Evolutionary conservation across 1,284 basidiomycete genomes (phyloP).

Genomic region (Mycosarcoma maydis): DNA sequence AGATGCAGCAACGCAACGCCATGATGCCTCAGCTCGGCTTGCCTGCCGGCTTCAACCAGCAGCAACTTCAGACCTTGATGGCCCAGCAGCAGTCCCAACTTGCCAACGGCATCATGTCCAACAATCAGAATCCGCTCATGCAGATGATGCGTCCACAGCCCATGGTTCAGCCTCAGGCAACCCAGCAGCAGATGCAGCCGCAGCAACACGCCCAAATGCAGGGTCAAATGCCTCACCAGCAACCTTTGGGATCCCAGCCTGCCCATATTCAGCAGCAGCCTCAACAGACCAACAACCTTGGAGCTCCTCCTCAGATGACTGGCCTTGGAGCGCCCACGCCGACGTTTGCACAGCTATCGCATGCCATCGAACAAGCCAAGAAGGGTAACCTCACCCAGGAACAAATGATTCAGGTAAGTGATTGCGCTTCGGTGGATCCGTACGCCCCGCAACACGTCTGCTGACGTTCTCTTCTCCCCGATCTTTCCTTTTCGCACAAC

Average conservation of each 20-base stretch:
- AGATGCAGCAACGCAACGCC: conserved; percentile 47
- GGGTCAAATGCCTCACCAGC: conserved; percentile 27
- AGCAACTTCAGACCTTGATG: conserved; percentile 46
- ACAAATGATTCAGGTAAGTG: conserved; percentile 48
- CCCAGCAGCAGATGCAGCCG: conserved; percentile 31
- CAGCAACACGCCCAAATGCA: conserved; percentile 34
- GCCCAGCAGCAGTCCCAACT: conserved; percentile 47
- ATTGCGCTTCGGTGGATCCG: neutral
- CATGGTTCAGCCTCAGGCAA: conserved; percentile 22
- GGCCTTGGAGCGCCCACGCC: conserved; percentile 26
- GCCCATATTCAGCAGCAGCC: conserved; percentile 37
- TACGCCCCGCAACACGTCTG: neutral
- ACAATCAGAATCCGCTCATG: conserved; percentile 36
- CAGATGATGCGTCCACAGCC: conserved; percentile 37
- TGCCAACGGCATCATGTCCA: conserved; percentile 28
- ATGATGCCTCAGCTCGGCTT: conserved; percentile 45
- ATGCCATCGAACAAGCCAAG: conserved; percentile 49
- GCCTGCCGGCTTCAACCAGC: conserved; percentile 44
- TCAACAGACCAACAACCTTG: conserved; percentile 20
- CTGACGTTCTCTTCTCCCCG: conserved; percentile 2
- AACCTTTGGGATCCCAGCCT: conserved; percentile 22
- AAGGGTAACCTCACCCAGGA: conserved; percentile 49
- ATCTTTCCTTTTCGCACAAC: neutral
- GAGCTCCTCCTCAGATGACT: conserved; percentile 15
- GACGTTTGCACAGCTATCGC: conserved; percentile 43